phyloP scores from a whole-genome alignment of 306 rosid species.

The Citrullus colocynthis region DNA sequence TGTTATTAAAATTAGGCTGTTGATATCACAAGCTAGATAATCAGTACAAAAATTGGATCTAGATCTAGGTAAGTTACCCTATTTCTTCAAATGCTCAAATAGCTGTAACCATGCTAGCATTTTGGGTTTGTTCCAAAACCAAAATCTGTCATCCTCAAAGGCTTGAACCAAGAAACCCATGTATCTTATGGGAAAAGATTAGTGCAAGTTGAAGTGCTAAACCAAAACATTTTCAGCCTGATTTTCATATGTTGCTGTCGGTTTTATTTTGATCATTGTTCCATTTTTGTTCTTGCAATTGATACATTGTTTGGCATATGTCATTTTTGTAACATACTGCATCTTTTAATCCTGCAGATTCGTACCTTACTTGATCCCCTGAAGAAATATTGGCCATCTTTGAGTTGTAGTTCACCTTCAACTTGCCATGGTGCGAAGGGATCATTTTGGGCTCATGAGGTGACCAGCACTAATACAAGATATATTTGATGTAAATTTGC shows the following conservation, averaged over 20 bases:
- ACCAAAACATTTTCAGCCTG: not conserved
- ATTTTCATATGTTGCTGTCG: not conserved
- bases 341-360: conserved; percentile 41
- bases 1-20: conserved; percentile 1
- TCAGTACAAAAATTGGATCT: not conserved
- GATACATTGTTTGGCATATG: not conserved
- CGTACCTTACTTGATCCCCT: conserved; percentile 42
- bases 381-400: conserved; percentile 73
- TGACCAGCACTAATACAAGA: conserved; percentile 23
- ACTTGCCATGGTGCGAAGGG: conserved; percentile 69
- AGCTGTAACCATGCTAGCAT: not conserved
- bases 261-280: not conserved
- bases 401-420: conserved; percentile 61
- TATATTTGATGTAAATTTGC: conserved; percentile 6
- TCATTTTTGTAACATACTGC: not conserved
- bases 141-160: not conserved
- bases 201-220: not conserved
- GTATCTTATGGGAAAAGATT: not conserved
- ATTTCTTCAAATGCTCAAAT: not conserved
- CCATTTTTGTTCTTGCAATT: not conserved
- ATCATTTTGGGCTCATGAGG: conserved; percentile 98
- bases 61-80: not conserved
- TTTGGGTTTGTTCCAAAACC: not conserved
- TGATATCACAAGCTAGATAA: not conserved
- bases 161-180: not conserved